phyloP scores from a whole-genome alignment of 2,329 filamentous ascomycete species.

The Hypomyces perniciosus region DNA sequence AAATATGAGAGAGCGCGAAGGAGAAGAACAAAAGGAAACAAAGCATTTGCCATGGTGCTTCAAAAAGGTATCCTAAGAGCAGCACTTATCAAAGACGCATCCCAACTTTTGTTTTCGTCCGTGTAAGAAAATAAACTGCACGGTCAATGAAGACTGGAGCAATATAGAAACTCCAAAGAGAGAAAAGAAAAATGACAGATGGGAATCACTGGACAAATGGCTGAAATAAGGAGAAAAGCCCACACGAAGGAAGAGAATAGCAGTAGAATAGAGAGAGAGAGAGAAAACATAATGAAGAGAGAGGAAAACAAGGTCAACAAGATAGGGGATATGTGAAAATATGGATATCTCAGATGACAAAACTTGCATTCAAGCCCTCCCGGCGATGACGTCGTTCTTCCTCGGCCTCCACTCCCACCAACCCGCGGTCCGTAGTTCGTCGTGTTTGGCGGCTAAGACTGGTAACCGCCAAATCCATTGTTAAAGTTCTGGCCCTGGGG shows the following conservation, averaged over 20 bases:
- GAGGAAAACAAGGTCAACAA: conserved; percentile 11
- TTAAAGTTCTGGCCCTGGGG: conserved; percentile 50
- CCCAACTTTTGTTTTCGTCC: conserved; percentile 21
- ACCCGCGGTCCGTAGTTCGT: conserved; percentile 16
- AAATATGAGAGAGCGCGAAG: conserved; percentile 2
- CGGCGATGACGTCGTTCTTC: conserved; percentile 13
- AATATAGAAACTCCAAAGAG: conserved; percentile 22
- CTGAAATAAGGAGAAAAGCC: conserved; percentile 19
- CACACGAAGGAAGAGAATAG: conserved; percentile 8
- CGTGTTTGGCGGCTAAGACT: conserved; percentile 38
- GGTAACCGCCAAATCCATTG: conserved; percentile 59
- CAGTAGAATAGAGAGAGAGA: conserved; percentile 15
- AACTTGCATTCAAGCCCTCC: conserved; percentile 1
- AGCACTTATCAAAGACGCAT: conserved; percentile 22
- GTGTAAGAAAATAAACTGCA: conserved; percentile 20
- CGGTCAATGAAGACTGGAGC: conserved; percentile 20
- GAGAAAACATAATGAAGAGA: conserved; percentile 9
- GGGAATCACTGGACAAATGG: conserved; percentile 19
- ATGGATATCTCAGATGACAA: conserved; percentile 15
- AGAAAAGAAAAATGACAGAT: conserved; percentile 18
- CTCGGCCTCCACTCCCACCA: conserved; percentile 16
- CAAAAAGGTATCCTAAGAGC: conserved; percentile 25
- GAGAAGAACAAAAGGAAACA: conserved; percentile 4
- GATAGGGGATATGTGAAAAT: conserved; percentile 7
- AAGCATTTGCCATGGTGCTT: conserved; percentile 15